These are phyloP conservation scores for Wickerhamomyces ciferrii DNA, from an alignment of 805 yeast genomes.

Conservation along the genomic window DNA sequence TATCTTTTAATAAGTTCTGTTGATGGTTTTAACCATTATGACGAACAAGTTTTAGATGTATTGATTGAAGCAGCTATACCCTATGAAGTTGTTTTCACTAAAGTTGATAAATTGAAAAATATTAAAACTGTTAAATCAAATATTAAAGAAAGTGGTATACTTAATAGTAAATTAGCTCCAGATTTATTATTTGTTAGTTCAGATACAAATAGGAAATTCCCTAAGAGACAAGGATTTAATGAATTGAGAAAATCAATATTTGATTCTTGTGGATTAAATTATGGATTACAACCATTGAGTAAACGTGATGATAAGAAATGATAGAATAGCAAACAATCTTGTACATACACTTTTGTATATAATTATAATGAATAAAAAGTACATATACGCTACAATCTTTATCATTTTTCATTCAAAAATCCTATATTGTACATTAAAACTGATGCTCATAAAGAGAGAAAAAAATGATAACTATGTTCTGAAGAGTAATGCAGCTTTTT, in stretches of 20 bases:
- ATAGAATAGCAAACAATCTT: not conserved
- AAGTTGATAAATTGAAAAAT: conserved; percentile 52
- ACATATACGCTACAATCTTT: too few species aligned
- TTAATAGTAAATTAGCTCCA: conserved; percentile 37
- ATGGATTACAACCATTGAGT: conserved; percentile 18
- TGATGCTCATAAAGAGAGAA: conserved; percentile 1
- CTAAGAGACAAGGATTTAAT: conserved; percentile 46
- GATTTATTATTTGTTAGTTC: conserved; percentile 48
- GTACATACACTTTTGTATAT: not conserved
- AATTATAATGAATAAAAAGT: not conserved
- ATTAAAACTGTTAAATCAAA: conserved; percentile 32
- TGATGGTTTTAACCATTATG: conserved; percentile 55
- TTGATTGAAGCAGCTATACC: conserved; percentile 53
- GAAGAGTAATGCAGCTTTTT: not conserved
- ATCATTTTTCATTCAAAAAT: not conserved
- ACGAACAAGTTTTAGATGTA: conserved; percentile 44
- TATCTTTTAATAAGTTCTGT: conserved; percentile 58
- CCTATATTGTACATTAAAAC: not conserved
- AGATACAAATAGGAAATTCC: conserved; percentile 25
- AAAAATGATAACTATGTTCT: not conserved
- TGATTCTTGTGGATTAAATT: conserved; percentile 43
- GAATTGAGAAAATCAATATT: conserved; percentile 46
- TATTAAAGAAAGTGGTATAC: conserved; percentile 31
- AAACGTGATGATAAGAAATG: conserved; percentile 1
- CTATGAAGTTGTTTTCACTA: conserved; percentile 73